Evolutionary conservation across 2,329 filamentous ascomycete genomes (phyloP).

Genomic region (Nakataea oryzae): DNA sequence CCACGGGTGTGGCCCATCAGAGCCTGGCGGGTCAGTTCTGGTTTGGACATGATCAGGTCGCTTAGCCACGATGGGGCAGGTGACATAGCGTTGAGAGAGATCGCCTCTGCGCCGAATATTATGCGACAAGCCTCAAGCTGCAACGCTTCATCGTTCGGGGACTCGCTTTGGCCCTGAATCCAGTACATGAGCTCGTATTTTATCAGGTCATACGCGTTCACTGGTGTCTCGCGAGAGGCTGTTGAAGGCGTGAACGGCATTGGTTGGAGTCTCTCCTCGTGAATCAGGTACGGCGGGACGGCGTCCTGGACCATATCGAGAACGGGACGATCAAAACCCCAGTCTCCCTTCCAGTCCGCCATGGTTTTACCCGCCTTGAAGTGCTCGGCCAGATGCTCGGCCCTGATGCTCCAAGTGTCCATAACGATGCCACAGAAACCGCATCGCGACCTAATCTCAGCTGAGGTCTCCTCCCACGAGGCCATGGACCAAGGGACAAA

Average conservation of each 20-base stretch:
- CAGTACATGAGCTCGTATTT: conserved; percentile 47
- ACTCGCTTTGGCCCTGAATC: conserved; percentile 30
- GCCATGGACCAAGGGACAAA: conserved; percentile 55
- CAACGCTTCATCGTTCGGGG: conserved; percentile 40
- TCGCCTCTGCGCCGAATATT: conserved; percentile 41
- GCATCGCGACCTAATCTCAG: conserved; percentile 52
- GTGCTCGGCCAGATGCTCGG: conserved; percentile 56
- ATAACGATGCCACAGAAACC: conserved; percentile 55
- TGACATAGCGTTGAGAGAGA: conserved; percentile 26
- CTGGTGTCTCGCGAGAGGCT: conserved; percentile 32
- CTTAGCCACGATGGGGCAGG: conserved; percentile 41
- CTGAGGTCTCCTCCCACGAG: conserved; percentile 47
- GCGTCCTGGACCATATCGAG: conserved; percentile 56
- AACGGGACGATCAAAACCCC: conserved; percentile 54
- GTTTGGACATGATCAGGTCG: conserved; percentile 44
- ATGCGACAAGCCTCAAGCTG: conserved; percentile 49
- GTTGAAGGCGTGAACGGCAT: conserved; percentile 40
- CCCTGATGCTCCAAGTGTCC: conserved; percentile 49
- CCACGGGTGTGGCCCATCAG: conserved; percentile 36
- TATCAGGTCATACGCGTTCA: conserved; percentile 51
- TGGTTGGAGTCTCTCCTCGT: conserved; percentile 48
- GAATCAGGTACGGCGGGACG: conserved; percentile 56
- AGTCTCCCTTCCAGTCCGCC: conserved; percentile 61
- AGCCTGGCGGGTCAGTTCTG: conserved; percentile 29
- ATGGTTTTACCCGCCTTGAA: conserved; percentile 57